Percentiles rank a stretch among this genome's conserved stretches.
Conservation (phyloP, 257 asterid species). For the Gardenia jasminoides region DNA sequence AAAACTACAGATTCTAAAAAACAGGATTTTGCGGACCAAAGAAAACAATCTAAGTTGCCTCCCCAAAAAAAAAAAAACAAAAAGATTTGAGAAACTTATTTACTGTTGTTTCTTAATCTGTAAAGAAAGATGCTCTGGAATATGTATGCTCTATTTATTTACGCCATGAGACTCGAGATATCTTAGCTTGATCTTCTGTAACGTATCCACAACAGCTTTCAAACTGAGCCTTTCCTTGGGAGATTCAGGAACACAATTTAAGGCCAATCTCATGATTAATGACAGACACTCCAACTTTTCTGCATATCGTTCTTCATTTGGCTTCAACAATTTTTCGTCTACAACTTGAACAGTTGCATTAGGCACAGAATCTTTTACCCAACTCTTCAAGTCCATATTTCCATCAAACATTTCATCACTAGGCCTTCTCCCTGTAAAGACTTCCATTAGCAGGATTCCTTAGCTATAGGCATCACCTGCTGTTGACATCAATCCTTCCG, state of each 20-base stretch:
- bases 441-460: not conserved
- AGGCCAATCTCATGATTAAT: not conserved
- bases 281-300: constrained; percentile 4
- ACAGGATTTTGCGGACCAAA: no score
- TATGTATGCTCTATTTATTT: no score
- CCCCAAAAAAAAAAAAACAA: no score
- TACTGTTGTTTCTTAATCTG: no score
- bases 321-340: not conserved
- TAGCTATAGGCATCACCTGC: not conserved
- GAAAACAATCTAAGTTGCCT: no score
- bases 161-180: not conserved
- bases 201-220: constrained; percentile 12
- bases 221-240: not conserved
- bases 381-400: not conserved
- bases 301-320: not conserved
- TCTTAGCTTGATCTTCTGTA: constrained; percentile 4
- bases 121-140: no score
- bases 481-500: not conserved
- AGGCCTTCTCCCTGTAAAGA: not conserved
- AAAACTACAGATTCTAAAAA: no score
- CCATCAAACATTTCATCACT: not conserved
- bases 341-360: not conserved
- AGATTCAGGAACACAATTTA: constrained; percentile 2
- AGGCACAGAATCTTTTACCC: not conserved
- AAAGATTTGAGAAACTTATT: no score